Evolutionary conservation across 768 basidiomycete species (phyloP), one percentile per base, ranked within the genome.

Genomic region (Boletus coccyginus): DNA sequence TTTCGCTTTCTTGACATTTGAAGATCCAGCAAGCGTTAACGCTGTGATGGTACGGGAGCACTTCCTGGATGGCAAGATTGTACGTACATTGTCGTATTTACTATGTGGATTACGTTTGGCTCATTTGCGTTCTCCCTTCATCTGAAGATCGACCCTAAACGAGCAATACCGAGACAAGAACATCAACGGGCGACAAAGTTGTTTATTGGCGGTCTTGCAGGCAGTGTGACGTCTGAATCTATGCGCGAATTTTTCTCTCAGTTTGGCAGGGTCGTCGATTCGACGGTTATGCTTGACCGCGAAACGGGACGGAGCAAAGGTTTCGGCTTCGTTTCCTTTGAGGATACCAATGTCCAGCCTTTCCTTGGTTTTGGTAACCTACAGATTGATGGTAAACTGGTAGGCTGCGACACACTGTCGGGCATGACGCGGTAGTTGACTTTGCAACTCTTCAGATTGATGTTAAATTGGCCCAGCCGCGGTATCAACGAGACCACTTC

Each of bases 211-310:
- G 94, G 95, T 21, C 81, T 99, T 1, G 90, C 95, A 3, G 88
- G 90, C 17, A 87, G 86, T 53, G 94, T 98, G 35, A 98, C 94
- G 6, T 92, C 92, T 21, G 94, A 97, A 65, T 90, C 88, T 1
- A 91, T 98, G 87, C 86, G 90, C 61, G 85, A 86, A 51, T 98
- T 91, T 76, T 96, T 98, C 74, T 86, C 87, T 42, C 90, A 95
- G 69, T 98, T 90, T 63, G 97, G 97, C 58, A 88, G 87, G 62
- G 94, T 99, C 60, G 90, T 97, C 65, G 96, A 99, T 71, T 94
- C 96, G 44, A 98, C 96, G 1, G 94, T 99, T 62, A 99, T 98
- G 97, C 81, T 97, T 63, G 97, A 99, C 74, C 88, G 94, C 43
- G 94, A 98, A 72, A 94, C 94, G 5, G 90, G 91, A 27, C 76